Base-by-base conservation (phyloP, 257 asterid species). In the Lithospermum erythrorhizon region DNA sequence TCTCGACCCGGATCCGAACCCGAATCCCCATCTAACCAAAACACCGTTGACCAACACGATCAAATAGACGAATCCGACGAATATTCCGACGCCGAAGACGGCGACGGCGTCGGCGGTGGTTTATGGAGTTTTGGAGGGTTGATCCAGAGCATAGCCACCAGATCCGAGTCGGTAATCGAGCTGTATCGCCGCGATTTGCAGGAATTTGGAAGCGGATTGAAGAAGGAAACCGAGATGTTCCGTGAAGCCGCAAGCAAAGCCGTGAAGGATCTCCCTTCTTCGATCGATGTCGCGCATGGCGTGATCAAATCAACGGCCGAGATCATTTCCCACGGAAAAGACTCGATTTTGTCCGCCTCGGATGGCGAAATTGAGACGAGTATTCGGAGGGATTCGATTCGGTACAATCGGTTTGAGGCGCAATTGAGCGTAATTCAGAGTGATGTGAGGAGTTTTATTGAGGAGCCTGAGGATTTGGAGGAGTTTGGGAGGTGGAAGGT, bases 201-300 rank as follows among this genome's bases (percentile, higher is more conserved):
- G 75, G 98, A 87, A 74, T 90, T 90, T 64, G 79, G 91, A 56
- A 74, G 81, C 65, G 96, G 96, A 11, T 76, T 90, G 21, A 81
- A 64, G 65, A 85, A 83, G 65, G 98, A 90, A 77, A 80, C 87
- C 29, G 87, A 74, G n/a, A 61, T 82, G 18, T 61, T 90, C 77
- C 87, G 95, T 13, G 97, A 87, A 59, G 82, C 74, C 0, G 95
- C 97, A 4, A 77, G 75, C 79, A 90, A 89, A n/a, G 96, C 96
- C 41, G 96, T 85, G 72, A 85, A 83, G 79, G 96, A 87, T 51
- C 86, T 90, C 53, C 97, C 97, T n/a, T 82, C 95, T n/a, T 72
- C 73, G 14, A 60, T 78, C 16, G 83, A 81, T n/a, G n/a, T n/a
- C n/a, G n/a, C n/a, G n/a, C n/a, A n/a, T 13, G 87, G 84, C 2